These are phyloP conservation scores for Sungouiozyma intestinalis DNA, from an alignment of 805 yeast genomes.

Conservation along the genomic window DNA sequence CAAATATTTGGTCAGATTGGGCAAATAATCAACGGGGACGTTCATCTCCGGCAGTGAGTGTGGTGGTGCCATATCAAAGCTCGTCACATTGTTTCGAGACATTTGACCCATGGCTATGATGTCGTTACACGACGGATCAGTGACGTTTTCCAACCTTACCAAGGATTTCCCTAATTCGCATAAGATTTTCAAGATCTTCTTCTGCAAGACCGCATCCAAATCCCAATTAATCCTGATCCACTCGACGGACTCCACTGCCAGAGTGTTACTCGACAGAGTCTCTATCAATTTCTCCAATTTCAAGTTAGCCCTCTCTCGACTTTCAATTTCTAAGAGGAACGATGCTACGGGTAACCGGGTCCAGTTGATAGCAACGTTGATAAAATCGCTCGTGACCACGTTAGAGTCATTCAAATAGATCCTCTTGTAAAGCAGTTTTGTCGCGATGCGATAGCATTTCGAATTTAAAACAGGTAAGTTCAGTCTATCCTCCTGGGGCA, in stretches of 20 bases:
- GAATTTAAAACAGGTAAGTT: slow-evolving; percentile 19
- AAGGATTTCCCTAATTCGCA: slow-evolving; percentile 25
- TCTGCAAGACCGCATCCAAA: slow-evolving; percentile 26
- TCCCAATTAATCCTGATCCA: slow-evolving; percentile 38
- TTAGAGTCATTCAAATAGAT: slow-evolving; percentile 34
- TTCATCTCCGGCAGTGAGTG: slow-evolving; percentile 26
- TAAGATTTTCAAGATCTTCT: slow-evolving; percentile 20
- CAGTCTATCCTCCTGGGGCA: slow-evolving; percentile 29
- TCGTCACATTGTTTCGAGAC: slow-evolving; percentile 19
- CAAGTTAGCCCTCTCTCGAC: slow-evolving; percentile 25
- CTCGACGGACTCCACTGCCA: slow-evolving; percentile 21
- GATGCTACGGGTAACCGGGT: slow-evolving; percentile 25
- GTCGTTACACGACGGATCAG: slow-evolving; percentile 30
- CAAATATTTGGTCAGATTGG: slow-evolving; percentile 22
- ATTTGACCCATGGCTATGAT: slow-evolving; percentile 25
- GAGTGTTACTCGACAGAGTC: slow-evolving; percentile 17
- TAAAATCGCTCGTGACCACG: slow-evolving; percentile 29
- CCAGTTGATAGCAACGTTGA: slow-evolving; percentile 33
- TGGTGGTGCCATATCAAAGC: slow-evolving; percentile 32
- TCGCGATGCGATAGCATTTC: slow-evolving; percentile 24
- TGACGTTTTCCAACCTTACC: slow-evolving; percentile 31
- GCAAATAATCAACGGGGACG: slow-evolving; percentile 23
- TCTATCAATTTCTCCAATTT: slow-evolving; percentile 21
- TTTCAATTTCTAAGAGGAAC: slow-evolving; percentile 16
- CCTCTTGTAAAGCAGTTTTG: slow-evolving; percentile 27